Evolutionary conservation across 371 early-diverging fungal species (phyloP).

Genomic region (Synchytrium microbalum): DNA sequence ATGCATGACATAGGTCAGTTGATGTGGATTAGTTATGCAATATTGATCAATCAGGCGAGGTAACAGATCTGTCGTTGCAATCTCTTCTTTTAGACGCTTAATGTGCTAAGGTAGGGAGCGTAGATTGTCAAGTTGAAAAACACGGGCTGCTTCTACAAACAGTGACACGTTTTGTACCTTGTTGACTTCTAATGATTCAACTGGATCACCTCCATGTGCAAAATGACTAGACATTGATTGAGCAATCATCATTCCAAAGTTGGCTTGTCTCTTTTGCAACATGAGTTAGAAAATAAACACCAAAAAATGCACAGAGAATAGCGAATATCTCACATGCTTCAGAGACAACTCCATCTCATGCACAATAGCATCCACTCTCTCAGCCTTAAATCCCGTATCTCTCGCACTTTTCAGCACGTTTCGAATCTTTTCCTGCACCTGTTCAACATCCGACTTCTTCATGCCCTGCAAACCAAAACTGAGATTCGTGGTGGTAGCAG

Average conservation of each 20-base stretch:
- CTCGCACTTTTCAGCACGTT: slow-evolving; percentile 58
- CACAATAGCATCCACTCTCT: slow-evolving; percentile 77
- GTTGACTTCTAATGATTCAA: slow-evolving; percentile 73
- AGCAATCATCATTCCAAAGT: slow-evolving; percentile 81
- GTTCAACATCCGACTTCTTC: slow-evolving; percentile 40
- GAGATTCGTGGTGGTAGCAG: slow-evolving; percentile 39
- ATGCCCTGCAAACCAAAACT: slow-evolving; percentile 68
- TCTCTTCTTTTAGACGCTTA: slow-evolving; percentile 57
- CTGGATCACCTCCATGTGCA: slow-evolving; percentile 84
- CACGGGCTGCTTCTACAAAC: slow-evolving; percentile 3
- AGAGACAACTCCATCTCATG: slow-evolving; percentile 84
- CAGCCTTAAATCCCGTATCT: slow-evolving; percentile 65
- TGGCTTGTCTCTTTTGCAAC: slow-evolving; percentile 58
- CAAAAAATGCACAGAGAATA: background rate
- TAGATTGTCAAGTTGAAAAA: background rate
- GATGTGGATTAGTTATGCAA: slow-evolving; percentile 68
- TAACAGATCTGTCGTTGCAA: slow-evolving; percentile 60
- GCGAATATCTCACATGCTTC: slow-evolving; percentile 56
- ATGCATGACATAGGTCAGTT: slow-evolving; percentile 71
- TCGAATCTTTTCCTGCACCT: slow-evolving; percentile 63
- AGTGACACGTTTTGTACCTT: slow-evolving; percentile 20
- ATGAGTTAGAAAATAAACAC: background rate
- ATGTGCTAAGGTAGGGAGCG: slow-evolving; percentile 43
- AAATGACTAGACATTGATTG: slow-evolving; percentile 68
- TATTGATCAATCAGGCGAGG: slow-evolving; percentile 62